These are phyloP conservation scores for Dendrobium catenatum DNA, from an alignment of 106 monocot genomes.

Conservation along the genomic window DNA sequence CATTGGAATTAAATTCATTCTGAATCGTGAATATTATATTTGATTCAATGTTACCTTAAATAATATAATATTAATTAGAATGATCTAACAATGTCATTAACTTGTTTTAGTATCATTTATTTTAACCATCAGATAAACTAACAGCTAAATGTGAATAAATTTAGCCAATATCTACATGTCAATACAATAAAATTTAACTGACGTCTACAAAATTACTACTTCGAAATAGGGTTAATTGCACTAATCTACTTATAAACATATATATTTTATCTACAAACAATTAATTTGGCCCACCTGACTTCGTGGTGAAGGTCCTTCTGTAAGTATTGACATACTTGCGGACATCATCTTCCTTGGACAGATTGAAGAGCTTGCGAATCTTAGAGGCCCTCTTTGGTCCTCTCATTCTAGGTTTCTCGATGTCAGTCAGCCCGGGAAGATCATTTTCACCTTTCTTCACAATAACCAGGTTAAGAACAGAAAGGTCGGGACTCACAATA, in stretches of 20 bases:
- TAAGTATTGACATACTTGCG: conserved; percentile 32
- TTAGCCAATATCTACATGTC: too few relatives aligned
- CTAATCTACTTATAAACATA: background rate
- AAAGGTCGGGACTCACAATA: conserved; percentile 27
- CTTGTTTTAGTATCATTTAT: too few relatives aligned
- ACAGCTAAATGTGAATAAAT: too few relatives aligned
- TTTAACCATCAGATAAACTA: too few relatives aligned
- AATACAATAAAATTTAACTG: too few relatives aligned
- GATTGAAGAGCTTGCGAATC: conserved; percentile 31
- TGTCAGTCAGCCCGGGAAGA: conserved; percentile 25
- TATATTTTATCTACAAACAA: background rate
- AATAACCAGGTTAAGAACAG: conserved; percentile 27
- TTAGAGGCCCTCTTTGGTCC: conserved; percentile 33
- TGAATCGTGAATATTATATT: too few relatives aligned
- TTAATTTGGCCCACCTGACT: conserved; percentile 8
- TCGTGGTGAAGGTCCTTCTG: conserved; percentile 17
- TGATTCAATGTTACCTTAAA: too few relatives aligned
- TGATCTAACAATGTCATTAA: too few relatives aligned
- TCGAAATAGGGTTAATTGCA: too few relatives aligned
- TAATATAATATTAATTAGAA: too few relatives aligned
- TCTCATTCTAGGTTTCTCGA: conserved; percentile 33
- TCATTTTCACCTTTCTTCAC: conserved; percentile 32
- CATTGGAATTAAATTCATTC: too few relatives aligned
- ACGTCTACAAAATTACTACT: too few relatives aligned
- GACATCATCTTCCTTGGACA: conserved; percentile 29